phyloP scores from a whole-genome alignment of 331 rosid genomes.

The Arachis monticola region DNA sequence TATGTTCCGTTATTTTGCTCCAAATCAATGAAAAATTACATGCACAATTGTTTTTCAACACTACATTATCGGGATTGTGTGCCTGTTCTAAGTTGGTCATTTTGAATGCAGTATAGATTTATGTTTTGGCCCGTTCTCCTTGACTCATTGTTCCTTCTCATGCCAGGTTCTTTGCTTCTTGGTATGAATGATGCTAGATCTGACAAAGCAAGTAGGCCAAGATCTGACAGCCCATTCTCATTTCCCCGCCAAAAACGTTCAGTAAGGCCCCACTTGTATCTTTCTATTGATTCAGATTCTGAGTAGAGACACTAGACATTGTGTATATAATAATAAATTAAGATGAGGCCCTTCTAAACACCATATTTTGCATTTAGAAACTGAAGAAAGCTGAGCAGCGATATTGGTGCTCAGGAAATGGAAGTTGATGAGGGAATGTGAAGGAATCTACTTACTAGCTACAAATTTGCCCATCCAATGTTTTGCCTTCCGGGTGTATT shows the following conservation, averaged over 20 bases:
- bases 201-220: slow-evolving; percentile 66
- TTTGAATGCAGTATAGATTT: not conserved
- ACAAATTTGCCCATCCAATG: slow-evolving; percentile 8
- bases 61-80: not conserved
- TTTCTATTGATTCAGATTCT: slow-evolving; percentile 85
- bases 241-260: slow-evolving; percentile 99
- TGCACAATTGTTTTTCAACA: slow-evolving; percentile 2
- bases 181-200: slow-evolving; percentile 77
- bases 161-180: slow-evolving; percentile 87
- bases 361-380: slow-evolving; percentile 43
- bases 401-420: slow-evolving; percentile 44
- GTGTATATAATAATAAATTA: slow-evolving; percentile 39
- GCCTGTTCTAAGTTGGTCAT: not conserved
- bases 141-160: slow-evolving; percentile 42
- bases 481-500: slow-evolving; percentile 36
- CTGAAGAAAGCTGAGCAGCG: slow-evolving; percentile 44
- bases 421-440: slow-evolving; percentile 42
- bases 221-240: slow-evolving; percentile 88
- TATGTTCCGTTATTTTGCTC: not conserved
- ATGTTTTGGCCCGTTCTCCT: not conserved
- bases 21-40: not conserved
- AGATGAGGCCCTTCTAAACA: slow-evolving; percentile 40
- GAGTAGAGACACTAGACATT: slow-evolving; percentile 61
- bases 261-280: slow-evolving; percentile 71
- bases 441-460: slow-evolving; percentile 22